phyloP scores from a whole-genome alignment of 2,329 filamentous ascomycete genomes.

The Colletotrichum higginsianum region DNA sequence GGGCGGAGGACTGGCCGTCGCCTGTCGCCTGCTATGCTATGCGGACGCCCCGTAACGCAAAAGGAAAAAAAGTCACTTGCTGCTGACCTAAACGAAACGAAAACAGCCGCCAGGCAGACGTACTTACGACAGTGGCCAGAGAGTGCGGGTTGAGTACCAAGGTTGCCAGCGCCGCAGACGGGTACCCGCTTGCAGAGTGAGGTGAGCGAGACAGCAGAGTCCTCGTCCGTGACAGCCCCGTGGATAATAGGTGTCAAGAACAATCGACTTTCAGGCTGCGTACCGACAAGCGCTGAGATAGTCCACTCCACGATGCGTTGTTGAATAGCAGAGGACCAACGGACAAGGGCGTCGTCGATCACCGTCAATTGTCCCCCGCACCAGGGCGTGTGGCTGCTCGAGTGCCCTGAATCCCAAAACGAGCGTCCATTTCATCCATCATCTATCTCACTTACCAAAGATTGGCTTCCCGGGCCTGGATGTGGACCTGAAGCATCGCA shows the following conservation, averaged over 20 bases:
- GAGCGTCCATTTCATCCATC: too few species aligned
- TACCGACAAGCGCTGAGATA: background rate
- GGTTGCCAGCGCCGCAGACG: background rate
- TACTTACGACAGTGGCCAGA: background rate
- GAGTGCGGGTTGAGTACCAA: background rate
- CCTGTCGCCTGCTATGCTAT: background rate
- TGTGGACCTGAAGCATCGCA: background rate
- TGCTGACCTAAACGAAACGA: background rate
- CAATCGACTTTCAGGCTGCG: too few species aligned
- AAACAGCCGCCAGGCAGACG: background rate
- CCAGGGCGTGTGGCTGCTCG: constrained; percentile 14
- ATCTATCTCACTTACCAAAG: background rate
- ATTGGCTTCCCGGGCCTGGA: background rate
- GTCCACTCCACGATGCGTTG: background rate
- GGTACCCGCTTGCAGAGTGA: background rate
- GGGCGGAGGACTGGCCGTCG: too few species aligned
- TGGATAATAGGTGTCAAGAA: background rate
- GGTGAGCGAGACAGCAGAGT: background rate
- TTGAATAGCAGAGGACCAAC: background rate
- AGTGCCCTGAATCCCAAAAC: background rate
- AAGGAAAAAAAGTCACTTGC: background rate
- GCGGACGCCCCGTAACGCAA: constrained; percentile 13
- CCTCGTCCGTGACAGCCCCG: background rate
- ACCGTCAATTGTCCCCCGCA: constrained; percentile 15
- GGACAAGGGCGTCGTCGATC: constrained; percentile 34